Conservation (phyloP, 2,329 filamentous ascomycete genomes). For the Clarireedia sp. region DNA sequence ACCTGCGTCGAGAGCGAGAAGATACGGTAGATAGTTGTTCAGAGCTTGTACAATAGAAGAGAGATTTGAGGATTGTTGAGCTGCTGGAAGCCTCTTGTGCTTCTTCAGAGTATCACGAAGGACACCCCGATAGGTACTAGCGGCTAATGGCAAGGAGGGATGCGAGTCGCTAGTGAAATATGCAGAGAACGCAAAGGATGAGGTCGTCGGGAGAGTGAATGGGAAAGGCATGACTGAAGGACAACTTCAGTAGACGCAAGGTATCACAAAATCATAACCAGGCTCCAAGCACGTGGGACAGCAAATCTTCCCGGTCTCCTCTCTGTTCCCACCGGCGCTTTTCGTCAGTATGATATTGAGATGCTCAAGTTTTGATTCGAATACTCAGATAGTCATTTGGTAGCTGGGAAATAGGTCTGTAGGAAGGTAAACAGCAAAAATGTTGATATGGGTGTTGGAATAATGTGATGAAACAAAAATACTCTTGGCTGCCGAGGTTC, state of each 20-base stretch:
- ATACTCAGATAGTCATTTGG: not conserved
- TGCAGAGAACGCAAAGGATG: conserved; percentile 71
- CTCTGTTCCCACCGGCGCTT: not conserved
- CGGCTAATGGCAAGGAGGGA: conserved; percentile 75
- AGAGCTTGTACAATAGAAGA: conserved; percentile 60
- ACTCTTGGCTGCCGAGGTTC: not conserved
- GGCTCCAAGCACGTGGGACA: not conserved
- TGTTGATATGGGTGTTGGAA: too few species aligned
- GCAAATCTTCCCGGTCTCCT: not conserved
- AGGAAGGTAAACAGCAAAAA: too few species aligned
- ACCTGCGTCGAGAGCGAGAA: conserved; percentile 69
- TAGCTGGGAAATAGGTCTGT: too few species aligned
- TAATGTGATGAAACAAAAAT: not conserved
- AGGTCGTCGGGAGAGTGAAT: conserved; percentile 83
- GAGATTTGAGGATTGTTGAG: conserved; percentile 64
- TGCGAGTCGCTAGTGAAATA: conserved; percentile 74
- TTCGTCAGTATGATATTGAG: too few species aligned
- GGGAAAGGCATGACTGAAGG: conserved; percentile 68
- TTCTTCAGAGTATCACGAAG: conserved; percentile 78
- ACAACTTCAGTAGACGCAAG: not conserved
- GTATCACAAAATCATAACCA: not conserved
- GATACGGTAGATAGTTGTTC: conserved; percentile 73
- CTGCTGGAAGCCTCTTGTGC: conserved; percentile 74
- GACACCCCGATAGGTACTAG: conserved; percentile 76
- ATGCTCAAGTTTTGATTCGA: too few species aligned